Evolutionary conservation across 2,329 filamentous ascomycete species (phyloP), one percentile per base, ranked within the genome.

Genomic region (Colletotrichum sojae): DNA sequence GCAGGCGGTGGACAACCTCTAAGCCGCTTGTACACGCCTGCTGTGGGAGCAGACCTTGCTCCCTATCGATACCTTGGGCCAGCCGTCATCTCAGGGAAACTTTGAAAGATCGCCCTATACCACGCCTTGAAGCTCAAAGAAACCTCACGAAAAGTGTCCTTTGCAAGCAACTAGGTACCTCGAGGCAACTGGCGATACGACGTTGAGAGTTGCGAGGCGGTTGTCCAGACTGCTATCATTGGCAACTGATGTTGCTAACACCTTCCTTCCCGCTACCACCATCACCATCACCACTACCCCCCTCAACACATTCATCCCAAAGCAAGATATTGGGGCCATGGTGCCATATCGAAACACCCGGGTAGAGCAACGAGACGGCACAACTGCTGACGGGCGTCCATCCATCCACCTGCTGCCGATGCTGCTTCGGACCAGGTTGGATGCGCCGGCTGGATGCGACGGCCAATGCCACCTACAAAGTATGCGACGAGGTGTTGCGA

Each of bases 171-270:
- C 45, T 62, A n/a, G n/a, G n/a, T n/a, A 13, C 31, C n/a, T 22
- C 22, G 20, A 22, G 31, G 36, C 40, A 18, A 40, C 25, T 22
- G 25, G 46, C 39, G 22, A 58, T 65, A 48, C 60, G 40, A 68
- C 65, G 20, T 48, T 49, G 60, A 65, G 60, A 65, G 60, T 64
- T 64, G 40, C 27, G 52, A 52, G 31, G 31, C 31, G 31, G 31
- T 36, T 36, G 10, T 13, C 48, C 4, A 15, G 40, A 18, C 13
- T 15, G 13, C 13, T 15, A 43, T 43, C 40, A n/a, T 43, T 15
- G 16, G 6, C 40, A 43, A 43, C 40, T 15, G 40, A n/a, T 31
- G 13, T 18, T 15, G 36, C 55, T 18, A 49, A 15, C 39, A 36
- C 36, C 20, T 15, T 51, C 18, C n/a, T 51, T 22, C 10, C 20